These are phyloP conservation scores for Aphanomyces invadans DNA, from an alignment of 352 stramenopile genomes.

Conservation along the genomic window DNA sequence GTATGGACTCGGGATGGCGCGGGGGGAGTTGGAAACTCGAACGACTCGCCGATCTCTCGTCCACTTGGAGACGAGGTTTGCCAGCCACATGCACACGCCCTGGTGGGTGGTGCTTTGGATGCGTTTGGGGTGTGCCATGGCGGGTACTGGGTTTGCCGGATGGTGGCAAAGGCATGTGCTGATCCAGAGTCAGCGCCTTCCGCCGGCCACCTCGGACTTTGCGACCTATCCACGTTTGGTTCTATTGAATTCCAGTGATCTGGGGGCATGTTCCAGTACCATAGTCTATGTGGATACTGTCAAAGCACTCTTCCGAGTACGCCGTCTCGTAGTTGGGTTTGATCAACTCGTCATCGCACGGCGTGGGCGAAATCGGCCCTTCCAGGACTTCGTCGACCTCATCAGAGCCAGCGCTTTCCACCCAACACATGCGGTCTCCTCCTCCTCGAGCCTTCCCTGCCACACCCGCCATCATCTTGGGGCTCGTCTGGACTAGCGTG, in stretches of 20 bases:
- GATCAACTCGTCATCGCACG: slow-evolving; percentile 53
- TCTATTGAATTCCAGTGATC: background rate
- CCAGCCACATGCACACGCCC: background rate
- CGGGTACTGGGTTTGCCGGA: background rate
- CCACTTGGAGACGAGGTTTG: background rate
- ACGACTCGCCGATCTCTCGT: too few relatives aligned
- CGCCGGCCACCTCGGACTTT: background rate
- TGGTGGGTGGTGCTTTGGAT: background rate
- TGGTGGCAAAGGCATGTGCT: background rate
- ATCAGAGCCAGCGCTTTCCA: slow-evolving; percentile 25
- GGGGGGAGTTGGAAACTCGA: background rate
- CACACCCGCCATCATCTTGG: too few relatives aligned
- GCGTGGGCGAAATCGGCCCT: too few relatives aligned
- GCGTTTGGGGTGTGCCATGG: background rate
- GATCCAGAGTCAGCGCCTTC: slow-evolving; percentile 9
- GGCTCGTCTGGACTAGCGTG: too few relatives aligned
- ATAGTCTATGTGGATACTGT: slow-evolving; percentile 38
- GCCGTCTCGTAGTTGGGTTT: slow-evolving; percentile 73
- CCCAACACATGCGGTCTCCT: too few relatives aligned
- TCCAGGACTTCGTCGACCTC: slow-evolving; percentile 34
- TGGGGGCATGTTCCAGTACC: background rate
- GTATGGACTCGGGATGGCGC: background rate
- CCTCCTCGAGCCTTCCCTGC: too few relatives aligned
- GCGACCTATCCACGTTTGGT: background rate
- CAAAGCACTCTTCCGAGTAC: slow-evolving; percentile 71